Evolutionary conservation across 2,329 filamentous ascomycete species (phyloP), one percentile per base, ranked within the genome.

Genomic region (Apiospora malaysiana): DNA sequence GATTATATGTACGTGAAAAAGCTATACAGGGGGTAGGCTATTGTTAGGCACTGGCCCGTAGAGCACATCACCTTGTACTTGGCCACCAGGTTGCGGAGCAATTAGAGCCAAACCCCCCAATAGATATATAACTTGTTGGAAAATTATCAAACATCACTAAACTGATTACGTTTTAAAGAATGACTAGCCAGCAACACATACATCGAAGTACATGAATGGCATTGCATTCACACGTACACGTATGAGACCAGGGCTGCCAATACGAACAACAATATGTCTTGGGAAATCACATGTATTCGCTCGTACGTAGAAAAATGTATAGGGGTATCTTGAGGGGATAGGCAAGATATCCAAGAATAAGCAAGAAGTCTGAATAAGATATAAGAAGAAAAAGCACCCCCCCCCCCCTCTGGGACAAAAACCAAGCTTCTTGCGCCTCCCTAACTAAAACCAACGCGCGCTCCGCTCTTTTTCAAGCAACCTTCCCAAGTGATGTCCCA

Each of bases 301-400:
- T 71, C 51, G 70, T 63, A 68, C 43, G 68, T 59, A 51, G 46
- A 70, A 70, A 70, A 27, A 70, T 69, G 46, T 46, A 63, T 66
- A 46, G 27, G 45, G 56, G 70, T 68, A 69, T 71, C 66, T 69
- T 66, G 51, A 65, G 56, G 56, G 27, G 66, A 66, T n/a, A 69
- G 27, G 45, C 67, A 71, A 71, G 70, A 71, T 67, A 71, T 69
- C 70, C 70, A 71, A 71, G 66, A 71, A 71, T 71, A 67, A 56
- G 59, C 70, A 71, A 66, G 70, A 69, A 43, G 65, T 49, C 18
- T 23, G 43, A 40, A 63, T 40, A 40, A n/a, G 32, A 70, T 43
- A 65, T 66, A 68, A 51, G 37, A 66, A 27, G 40, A 40, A 59
- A 66, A 42, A 47, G 46, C 46, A 21, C 27, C 37, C 43, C 14